A percentile compares a stretch with the other conserved stretches of the same genome.
Evolutionary conservation across 2,329 filamentous ascomycete genomes (phyloP).

Genomic region (Sphaceloma murrayae): DNA sequence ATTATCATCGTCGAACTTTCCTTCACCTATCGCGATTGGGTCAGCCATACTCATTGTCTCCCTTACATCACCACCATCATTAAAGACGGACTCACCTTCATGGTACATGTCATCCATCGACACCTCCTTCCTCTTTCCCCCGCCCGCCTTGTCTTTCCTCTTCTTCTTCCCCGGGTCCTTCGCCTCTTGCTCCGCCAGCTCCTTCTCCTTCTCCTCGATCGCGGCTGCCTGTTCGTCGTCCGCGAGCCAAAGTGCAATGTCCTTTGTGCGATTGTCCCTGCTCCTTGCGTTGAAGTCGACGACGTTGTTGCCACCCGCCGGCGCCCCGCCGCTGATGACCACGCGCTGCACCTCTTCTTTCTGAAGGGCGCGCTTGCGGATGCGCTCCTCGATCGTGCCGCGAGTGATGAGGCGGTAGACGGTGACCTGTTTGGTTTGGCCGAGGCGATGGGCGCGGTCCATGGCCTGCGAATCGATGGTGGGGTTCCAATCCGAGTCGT

Average conservation of each 20-base stretch:
- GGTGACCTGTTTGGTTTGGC: conserved; percentile 89
- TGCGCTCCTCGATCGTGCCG: conserved; percentile 94
- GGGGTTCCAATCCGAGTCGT: conserved; percentile 98
- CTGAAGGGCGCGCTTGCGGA: conserved; percentile 89
- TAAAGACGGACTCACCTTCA: conserved; percentile 62
- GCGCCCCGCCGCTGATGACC: conserved; percentile 79
- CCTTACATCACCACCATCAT: conserved; percentile 28
- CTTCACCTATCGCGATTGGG: conserved; percentile 85
- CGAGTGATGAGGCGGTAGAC: conserved; percentile 96
- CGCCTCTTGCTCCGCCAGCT: conserved; percentile 59
- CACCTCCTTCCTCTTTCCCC: conserved; percentile 52
- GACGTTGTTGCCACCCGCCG: conserved; percentile 45
- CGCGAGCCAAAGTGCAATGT: conserved; percentile 97
- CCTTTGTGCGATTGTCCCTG: conserved; percentile 87
- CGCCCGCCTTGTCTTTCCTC: conserved; percentile 40
- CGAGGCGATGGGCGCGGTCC: conserved; percentile 96
- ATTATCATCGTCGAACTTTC: conserved; percentile 86
- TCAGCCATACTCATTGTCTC: no score
- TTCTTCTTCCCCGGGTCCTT: conserved; percentile 39
- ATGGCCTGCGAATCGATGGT: conserved; percentile 98
- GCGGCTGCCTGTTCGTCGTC: conserved; percentile 93
- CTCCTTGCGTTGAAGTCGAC: conserved; percentile 95
- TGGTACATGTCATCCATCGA: conserved; percentile 96
- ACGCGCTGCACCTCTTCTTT: conserved; percentile 98
- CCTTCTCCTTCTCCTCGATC: conserved; percentile 86